Evolutionary conservation across 768 basidiomycete genomes (phyloP), one percentile per base, ranked within the genome.

Genomic region (Mycena floridula): DNA sequence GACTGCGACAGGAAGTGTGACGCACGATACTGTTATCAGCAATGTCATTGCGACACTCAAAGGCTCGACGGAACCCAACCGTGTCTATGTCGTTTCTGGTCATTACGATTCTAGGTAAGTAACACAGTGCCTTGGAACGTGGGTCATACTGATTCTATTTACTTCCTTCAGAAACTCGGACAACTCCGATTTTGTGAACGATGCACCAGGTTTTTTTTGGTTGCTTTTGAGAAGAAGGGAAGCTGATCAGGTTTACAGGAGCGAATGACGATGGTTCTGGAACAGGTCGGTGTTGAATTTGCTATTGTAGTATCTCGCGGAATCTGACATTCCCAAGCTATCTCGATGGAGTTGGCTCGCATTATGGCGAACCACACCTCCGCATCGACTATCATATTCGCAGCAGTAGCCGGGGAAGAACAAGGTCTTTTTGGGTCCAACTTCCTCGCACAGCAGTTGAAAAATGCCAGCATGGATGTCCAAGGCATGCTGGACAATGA

Each of bases 401-500:
- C 66, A 1, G 72, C 68, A 3, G 28, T 25, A 5, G 58, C 61
- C 16, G 76, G 74, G 7, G 75, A 77, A 53, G 75, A 77, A 48
- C 76, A 79, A 49, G 73, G 72, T 2, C 54, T 77, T 7, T 73
- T 60, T 48, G 76, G 75, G 0, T 67, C 76, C 1, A 57, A 64
- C 25, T 73, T 72, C 54, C 63, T 76, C 57, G 77, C 76, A 8
- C 59, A 64, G 42, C 54, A 61, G 16, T 58, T 77, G 42, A 62
- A 64, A 24, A 62, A 61, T 6, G 63, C 66, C 4, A 66, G 73
- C 9, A 65, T 65, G 3, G 71, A 78, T 50, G 72, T 77, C 4
- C 75, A 79, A 53, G 76, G 74, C 16, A 77, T 77, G 76, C 59
- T 77, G 43, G 68, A 76, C 50, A 78, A 78, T 51, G 77, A 78